phyloP scores from a whole-genome alignment of 768 basidiomycete genomes.

The Pulveroboletus ravenelii region DNA sequence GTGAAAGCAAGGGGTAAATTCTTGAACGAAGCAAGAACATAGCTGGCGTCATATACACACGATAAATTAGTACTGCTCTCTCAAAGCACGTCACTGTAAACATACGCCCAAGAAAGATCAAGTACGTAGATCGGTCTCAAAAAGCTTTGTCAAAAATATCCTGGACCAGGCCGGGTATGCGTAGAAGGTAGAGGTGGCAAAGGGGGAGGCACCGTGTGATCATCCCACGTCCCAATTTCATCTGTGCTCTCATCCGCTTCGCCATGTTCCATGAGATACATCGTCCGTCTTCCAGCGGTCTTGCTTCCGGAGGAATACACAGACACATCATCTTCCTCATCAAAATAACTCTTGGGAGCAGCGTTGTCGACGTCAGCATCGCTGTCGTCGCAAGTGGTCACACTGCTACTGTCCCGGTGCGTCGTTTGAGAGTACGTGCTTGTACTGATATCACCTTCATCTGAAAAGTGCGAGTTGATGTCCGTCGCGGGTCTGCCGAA shows the following conservation, averaged over 20 bases:
- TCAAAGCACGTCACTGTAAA: constrained; percentile 1
- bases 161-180: constrained; percentile 20
- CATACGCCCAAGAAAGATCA: constrained; percentile 7
- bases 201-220: constrained; percentile 15
- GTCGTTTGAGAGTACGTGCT: constrained; percentile 17
- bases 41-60: constrained; percentile 23
- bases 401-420: constrained; percentile 14
- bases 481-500: background rate
- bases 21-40: constrained; percentile 7
- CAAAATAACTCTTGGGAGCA: constrained; percentile 7
- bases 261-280: constrained; percentile 31
- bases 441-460: constrained; percentile 13
- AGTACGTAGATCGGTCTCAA: constrained; percentile 1
- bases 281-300: constrained; percentile 32
- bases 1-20: constrained; percentile 8
- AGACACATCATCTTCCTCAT: constrained; percentile 28
- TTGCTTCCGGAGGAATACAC: constrained; percentile 28
- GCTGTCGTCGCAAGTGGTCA: constrained; percentile 19
- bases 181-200: constrained; percentile 17
- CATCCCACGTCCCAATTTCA: constrained; percentile 20
- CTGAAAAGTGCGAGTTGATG: constrained; percentile 19
- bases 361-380: constrained; percentile 20
- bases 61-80: constrained; percentile 24
- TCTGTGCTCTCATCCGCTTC: constrained; percentile 21
- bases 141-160: constrained; percentile 21